Conservation (phyloP, 2,329 filamentous ascomycete species). For the Aspergillus versicolor region DNA sequence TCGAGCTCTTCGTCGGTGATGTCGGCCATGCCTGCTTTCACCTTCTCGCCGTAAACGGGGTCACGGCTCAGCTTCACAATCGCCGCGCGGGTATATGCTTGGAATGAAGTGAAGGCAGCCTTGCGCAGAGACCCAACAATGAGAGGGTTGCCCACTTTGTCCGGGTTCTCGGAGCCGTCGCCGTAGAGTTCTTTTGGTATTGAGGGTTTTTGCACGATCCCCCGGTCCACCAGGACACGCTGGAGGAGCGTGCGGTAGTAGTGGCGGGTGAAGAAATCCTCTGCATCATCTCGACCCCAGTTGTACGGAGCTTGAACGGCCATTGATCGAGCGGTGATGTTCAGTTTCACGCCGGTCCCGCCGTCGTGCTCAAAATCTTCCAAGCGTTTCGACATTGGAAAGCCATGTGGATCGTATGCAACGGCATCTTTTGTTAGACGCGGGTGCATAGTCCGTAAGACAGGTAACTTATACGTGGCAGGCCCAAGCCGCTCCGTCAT, state of each 20-base stretch:
- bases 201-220: conserved; percentile 64
- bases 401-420: conserved; percentile 83
- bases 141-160: conserved; percentile 65
- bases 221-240: conserved; percentile 83
- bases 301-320: conserved; percentile 93
- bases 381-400: conserved; percentile 81
- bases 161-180: conserved; percentile 16
- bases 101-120: conserved; percentile 72
- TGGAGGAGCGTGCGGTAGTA: conserved; percentile 91
- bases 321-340: conserved; percentile 98
- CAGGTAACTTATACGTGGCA: conserved; percentile 80
- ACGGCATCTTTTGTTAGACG: conserved; percentile 67
- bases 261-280: conserved; percentile 86
- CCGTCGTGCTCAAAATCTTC: conserved; percentile 54
- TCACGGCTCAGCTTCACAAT: conserved; percentile 70
- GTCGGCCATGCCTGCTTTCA: conserved; percentile 63
- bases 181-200: conserved; percentile 30
- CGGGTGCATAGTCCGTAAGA: conserved; percentile 70
- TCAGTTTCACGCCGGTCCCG: conserved; percentile 70
- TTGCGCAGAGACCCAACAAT: conserved; percentile 86
- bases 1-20: conserved; percentile 75
- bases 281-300: conserved; percentile 79
- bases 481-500: conserved; percentile 86
- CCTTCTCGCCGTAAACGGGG: conserved; percentile 58
- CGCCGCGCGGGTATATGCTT: conserved; percentile 76